phyloP scores from a whole-genome alignment of 1,139 yeast species.

The Lodderomyces parapsilosis region DNA sequence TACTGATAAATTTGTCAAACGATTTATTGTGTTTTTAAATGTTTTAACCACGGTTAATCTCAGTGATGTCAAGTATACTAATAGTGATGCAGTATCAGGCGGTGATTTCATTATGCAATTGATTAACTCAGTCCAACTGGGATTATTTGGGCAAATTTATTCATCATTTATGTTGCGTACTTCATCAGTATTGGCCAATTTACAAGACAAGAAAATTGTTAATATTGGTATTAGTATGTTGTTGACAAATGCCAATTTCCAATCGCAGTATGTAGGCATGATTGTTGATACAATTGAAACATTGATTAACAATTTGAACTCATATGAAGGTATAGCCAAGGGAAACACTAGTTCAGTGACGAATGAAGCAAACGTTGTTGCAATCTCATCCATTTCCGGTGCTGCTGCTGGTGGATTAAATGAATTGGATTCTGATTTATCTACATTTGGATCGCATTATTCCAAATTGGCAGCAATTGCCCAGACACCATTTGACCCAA shows the following conservation, averaged over 20 bases:
- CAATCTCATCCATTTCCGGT: too few species aligned
- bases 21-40: slow-evolving; percentile 66
- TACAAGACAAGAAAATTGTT: slow-evolving; percentile 73
- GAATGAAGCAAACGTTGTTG: slow-evolving; percentile 7
- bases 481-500: slow-evolving; percentile 66
- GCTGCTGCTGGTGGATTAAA: slow-evolving; percentile 25
- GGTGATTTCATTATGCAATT: slow-evolving; percentile 55
- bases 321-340: slow-evolving; percentile 36
- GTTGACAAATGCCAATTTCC: slow-evolving; percentile 10
- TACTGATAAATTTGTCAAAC: slow-evolving; percentile 78
- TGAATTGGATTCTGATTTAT: slow-evolving; percentile 61
- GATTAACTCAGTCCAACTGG: slow-evolving; percentile 62
- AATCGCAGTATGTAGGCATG: slow-evolving; percentile 41
- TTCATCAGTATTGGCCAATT: slow-evolving; percentile 61
- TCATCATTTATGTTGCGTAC: slow-evolving; percentile 66
- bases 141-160: slow-evolving; percentile 65
- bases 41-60: slow-evolving; percentile 46
- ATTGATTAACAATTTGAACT: slow-evolving; percentile 45
- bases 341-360: background rate
- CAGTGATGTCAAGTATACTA: slow-evolving; percentile 21
- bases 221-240: slow-evolving; percentile 72
- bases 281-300: slow-evolving; percentile 53
- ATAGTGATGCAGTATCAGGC: slow-evolving; percentile 28
- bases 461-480: slow-evolving; percentile 70
- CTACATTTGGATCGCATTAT: slow-evolving; percentile 81